Percentiles rank a stretch among this genome's conserved stretches.
These are phyloP conservation scores for Aethionema arabicum DNA, from an alignment of 345 rosid genomes.

Conservation along the genomic window DNA sequence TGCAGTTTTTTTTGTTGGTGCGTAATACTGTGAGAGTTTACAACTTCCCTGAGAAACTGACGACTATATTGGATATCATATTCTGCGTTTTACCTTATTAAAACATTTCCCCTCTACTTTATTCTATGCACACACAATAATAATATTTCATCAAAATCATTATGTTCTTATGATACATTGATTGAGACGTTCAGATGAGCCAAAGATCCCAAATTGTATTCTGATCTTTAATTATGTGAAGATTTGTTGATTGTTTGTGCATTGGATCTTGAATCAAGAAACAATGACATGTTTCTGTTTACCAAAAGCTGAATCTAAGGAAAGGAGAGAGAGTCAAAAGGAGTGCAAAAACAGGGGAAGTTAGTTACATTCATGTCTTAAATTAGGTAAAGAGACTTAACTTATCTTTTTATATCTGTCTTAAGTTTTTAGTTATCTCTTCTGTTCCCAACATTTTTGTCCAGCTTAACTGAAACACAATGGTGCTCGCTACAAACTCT, in stretches of 20 bases:
- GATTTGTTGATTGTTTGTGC: constrained; percentile 4
- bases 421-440: neutral
- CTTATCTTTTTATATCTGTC: constrained; percentile 19
- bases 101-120: neutral
- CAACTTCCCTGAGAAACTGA: constrained; percentile 20
- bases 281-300: neutral
- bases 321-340: constrained; percentile 34
- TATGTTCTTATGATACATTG: too few relatives aligned
- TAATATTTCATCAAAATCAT: neutral
- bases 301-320: constrained; percentile 13
- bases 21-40: constrained; percentile 37
- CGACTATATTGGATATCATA: constrained; percentile 16
- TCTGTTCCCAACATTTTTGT: neutral
- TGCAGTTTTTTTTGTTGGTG: constrained; percentile 32
- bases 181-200: too few relatives aligned
- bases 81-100: neutral
- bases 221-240: constrained; percentile 9
- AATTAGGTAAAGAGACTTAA: constrained; percentile 25
- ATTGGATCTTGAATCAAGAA: neutral
- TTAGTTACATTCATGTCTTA: constrained; percentile 27
- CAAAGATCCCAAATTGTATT: too few relatives aligned
- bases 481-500: constrained; percentile 49
- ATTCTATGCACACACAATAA: neutral
- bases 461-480: constrained; percentile 25
- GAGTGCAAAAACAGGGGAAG: constrained; percentile 14